Base-by-base conservation (phyloP, 192 early-diverging fungal species). In the Rhizoclosmatium sp. region DNA sequence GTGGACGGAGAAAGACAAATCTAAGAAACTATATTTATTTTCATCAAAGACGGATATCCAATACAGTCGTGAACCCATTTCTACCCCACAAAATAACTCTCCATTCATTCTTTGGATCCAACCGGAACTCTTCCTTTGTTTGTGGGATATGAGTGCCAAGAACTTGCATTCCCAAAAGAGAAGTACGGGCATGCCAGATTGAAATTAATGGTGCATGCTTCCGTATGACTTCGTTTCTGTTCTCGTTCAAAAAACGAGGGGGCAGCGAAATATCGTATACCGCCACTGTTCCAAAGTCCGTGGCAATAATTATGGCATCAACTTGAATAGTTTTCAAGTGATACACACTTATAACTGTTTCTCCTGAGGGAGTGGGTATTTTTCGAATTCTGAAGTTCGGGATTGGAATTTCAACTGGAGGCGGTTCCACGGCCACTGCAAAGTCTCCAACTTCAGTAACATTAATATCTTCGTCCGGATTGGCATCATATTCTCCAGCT, bases 261-360 rank as follows among this genome's bases (percentile, higher is more conserved):
- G 51, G 68, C 5, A 70, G 49, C 4, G 59, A 41, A 46, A 78
- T 21, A 41, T 78, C 69, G 45, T 78, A 78, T 45, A 78, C 56
- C 4, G 77, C 65, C 10, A 78, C 58, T 14, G 77, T 78, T 4
- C 77, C 77, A 59, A 69, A 67, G 40, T 78, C 77, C 21, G 77
- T 78, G 42, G 77, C 77, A 21, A 70, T 44, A 7, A 78, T 7
- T 16, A 78, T 23, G 4, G 68, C 77, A 60, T 78, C 77, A 2
- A 78, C 42, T 19, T 21, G n/a, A 3, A 42, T 16, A 4, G 51
- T 59, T 45, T 78, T 78, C 5, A 78, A 47, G 59, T 78, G 77
- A 71, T 78, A 49, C 45, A 78, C 23, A 7, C 14, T 3, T 46
- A 78, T 78, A 7, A 70, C 68, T 19, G 67, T 60, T 60, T 78